Percentiles rank a stretch among this genome's conserved stretches.
Conservation (phyloP, 768 basidiomycete genomes). For the Lactarius indigo region DNA sequence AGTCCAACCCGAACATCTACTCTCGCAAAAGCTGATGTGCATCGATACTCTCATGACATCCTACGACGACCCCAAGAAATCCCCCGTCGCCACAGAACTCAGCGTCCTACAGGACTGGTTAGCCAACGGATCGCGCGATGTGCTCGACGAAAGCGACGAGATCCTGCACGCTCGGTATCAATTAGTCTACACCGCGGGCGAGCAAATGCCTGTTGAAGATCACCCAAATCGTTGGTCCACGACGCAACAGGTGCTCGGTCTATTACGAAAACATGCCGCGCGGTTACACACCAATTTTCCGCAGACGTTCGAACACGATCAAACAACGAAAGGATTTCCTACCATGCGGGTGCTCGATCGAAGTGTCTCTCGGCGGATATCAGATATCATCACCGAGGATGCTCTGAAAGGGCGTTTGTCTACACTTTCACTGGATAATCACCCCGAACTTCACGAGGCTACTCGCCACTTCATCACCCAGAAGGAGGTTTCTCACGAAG, state of each 20-base stretch:
- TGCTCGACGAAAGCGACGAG: constrained; percentile 28
- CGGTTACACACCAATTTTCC: background rate
- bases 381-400: no score
- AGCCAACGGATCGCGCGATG: background rate
- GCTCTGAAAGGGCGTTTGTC: background rate
- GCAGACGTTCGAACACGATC: background rate
- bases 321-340: background rate
- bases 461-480: constrained; percentile 2
- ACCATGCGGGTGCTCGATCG: constrained; percentile 6
- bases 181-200: constrained; percentile 44
- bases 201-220: constrained; percentile 36
- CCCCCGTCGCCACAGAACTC: background rate
- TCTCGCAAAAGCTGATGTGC: constrained; percentile 48
- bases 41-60: constrained; percentile 34
- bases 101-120: background rate
- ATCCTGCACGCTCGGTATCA: constrained; percentile 46
- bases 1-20: constrained; percentile 51
- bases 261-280: constrained; percentile 27
- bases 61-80: background rate
- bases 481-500: background rate
- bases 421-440: background rate
- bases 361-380: background rate
- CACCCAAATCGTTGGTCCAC: constrained; percentile 43
- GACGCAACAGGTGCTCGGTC: constrained; percentile 38
- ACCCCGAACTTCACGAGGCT: background rate